Percentiles rank a stretch among this genome's conserved stretches.
Evolutionary conservation across 352 stramenopile species (phyloP).

Genomic region (Globisporangium acanthophoron): DNA sequence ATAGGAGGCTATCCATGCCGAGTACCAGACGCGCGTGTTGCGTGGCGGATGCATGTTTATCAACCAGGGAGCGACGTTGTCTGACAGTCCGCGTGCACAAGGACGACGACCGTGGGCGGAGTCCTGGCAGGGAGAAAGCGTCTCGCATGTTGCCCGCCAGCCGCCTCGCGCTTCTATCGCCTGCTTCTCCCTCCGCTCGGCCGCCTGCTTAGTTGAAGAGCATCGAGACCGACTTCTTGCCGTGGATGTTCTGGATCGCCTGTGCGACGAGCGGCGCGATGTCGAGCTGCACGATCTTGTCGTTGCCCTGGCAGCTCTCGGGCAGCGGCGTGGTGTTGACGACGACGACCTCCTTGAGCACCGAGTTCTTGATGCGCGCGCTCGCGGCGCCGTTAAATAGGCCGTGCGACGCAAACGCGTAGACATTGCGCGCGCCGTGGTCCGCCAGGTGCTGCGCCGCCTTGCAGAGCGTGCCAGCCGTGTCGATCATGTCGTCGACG

Average conservation of each 20-base stretch:
- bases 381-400: conserved; percentile 93
- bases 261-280: conserved; percentile 97
- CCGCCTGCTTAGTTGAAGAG: conserved; percentile 94
- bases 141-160: not conserved
- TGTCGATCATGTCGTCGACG: conserved; percentile 99
- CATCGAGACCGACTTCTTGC: conserved; percentile 99
- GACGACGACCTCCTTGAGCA: conserved; percentile 89
- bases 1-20: not conserved
- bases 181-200: not conserved
- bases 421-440: conserved; percentile 96
- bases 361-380: conserved; percentile 87
- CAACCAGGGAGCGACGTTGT: not conserved
- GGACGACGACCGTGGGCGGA: too few species aligned
- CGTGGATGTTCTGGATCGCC: conserved; percentile 99
- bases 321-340: conserved; percentile 87
- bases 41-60: not conserved
- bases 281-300: conserved; percentile 98
- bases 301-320: conserved; percentile 89
- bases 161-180: not conserved
- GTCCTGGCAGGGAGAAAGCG: not conserved
- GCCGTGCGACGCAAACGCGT: conserved; percentile 98
- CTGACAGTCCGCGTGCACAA: not conserved
- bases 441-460: conserved; percentile 95
- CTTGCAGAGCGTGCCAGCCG: conserved; percentile 97
- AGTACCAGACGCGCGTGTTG: not conserved